Percentiles rank a stretch among this genome's conserved stretches.
Evolutionary conservation across 2,329 filamentous ascomycete genomes (phyloP).

Genomic region (Beauveria caledonica): DNA sequence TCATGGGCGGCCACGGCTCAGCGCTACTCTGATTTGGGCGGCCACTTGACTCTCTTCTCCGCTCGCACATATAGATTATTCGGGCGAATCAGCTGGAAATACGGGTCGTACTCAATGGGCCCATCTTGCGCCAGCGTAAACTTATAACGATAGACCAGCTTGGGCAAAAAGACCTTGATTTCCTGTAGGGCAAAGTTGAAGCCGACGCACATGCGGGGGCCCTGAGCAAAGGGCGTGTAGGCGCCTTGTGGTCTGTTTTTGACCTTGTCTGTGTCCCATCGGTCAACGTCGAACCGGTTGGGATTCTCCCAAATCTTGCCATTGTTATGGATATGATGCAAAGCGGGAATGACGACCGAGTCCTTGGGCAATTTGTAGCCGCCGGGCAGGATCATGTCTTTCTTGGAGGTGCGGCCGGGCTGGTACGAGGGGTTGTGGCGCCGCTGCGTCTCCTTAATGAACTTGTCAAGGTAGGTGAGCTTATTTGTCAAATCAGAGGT

Average conservation of each 20-base stretch:
- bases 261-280: constrained; percentile 48
- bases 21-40: constrained; percentile 19
- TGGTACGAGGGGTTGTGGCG: constrained; percentile 54
- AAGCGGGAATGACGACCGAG: constrained; percentile 43
- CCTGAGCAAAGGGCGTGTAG: constrained; percentile 52
- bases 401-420: constrained; percentile 47
- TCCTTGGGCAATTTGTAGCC: constrained; percentile 48
- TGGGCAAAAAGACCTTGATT: constrained; percentile 49
- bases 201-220: constrained; percentile 51
- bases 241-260: constrained; percentile 42
- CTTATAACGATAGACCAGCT: constrained; percentile 51
- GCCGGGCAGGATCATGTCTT: constrained; percentile 49
- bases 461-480: constrained; percentile 46
- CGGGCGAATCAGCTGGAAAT: constrained; percentile 50
- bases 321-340: constrained; percentile 47
- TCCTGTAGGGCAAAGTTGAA: constrained; percentile 58
- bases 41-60: constrained; percentile 41
- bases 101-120: constrained; percentile 49
- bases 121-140: constrained; percentile 43
- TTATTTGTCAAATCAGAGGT: constrained; percentile 39
- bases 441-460: constrained; percentile 53
- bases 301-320: constrained; percentile 50
- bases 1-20: background rate
- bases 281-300: constrained; percentile 47
- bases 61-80: constrained; percentile 46